Base-by-base conservation (phyloP, 192 early-diverging fungal genomes). In the Chytriomyces sp. region DNA sequence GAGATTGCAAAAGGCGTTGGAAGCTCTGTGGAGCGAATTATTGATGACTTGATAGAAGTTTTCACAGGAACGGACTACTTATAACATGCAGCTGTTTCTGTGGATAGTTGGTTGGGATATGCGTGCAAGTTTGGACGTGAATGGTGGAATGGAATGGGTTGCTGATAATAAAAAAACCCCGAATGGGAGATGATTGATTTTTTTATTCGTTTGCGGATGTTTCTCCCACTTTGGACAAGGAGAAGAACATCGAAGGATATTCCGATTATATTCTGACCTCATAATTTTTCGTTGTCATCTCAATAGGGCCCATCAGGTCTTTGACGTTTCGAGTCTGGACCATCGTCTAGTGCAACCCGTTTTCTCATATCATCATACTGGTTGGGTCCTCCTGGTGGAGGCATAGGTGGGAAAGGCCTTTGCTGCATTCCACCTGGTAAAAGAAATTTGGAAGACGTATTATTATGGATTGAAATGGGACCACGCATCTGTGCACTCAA, bases 1-100 rank as follows among this genome's bases (percentile, higher is more conserved):
- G 98, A 98, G 69, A 86, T 96, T 64, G 94, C 95, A 0, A 93
- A 95, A 75, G 92, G 92, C 74, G 93, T 97, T 74, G 98, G 97
- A 66, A 93, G 92, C 18, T 91, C 85, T 8, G 84, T 91, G 5
- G 93, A 95, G 53, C 85, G 93, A 44, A 91, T 98, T 60, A 84
- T 93, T 85, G 92, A 94, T 64, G 95, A 97, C 81, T 81, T 97
- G 47, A 80, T 91, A 13, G 92, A 88, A 26, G 84, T 92, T 45
- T 71, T 83, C 10, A 78, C 82, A 43, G 90, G 89, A 8, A 89
- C 89, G 5, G 92, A 93, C 65, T 90, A 92, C 67, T 93, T 96
- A 71, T 96, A 83, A 88, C 1, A 64, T 35, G 35, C 35, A 35
- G 35, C 35, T 35, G 35, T 35, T 35, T 35, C 35, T 35, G 35